phyloP scores from a whole-genome alignment of 1,284 basidiomycete species.

The Leccinum pachyderme region DNA sequence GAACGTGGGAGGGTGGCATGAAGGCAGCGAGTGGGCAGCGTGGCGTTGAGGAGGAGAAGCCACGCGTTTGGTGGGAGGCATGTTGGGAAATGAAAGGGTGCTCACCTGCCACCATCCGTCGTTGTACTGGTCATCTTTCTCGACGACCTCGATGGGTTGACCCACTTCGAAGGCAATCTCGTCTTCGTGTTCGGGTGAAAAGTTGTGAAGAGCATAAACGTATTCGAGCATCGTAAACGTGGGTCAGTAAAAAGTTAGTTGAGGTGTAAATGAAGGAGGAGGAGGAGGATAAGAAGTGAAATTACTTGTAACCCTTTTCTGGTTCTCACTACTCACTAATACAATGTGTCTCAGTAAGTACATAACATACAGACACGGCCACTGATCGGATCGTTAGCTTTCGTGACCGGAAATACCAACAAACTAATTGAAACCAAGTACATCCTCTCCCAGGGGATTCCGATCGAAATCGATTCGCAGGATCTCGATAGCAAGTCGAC shows the following conservation, averaged over 20 bases:
- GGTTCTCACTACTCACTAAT: background rate
- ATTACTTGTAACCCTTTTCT: background rate
- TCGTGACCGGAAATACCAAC: slow-evolving; percentile 94
- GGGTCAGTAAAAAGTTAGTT: background rate
- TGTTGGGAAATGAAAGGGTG: slow-evolving; percentile 23
- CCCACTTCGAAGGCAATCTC: slow-evolving; percentile 88
- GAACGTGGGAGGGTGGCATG: slow-evolving; percentile 17
- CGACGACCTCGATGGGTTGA: slow-evolving; percentile 85
- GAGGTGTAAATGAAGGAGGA: background rate
- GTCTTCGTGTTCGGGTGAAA: slow-evolving; percentile 90
- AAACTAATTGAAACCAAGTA: slow-evolving; percentile 88
- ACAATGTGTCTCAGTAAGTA: slow-evolving; percentile 30
- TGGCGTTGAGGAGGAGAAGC: background rate
- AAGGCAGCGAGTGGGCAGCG: slow-evolving; percentile 4
- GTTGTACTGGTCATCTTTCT: slow-evolving; percentile 90
- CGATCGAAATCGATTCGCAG: slow-evolving; percentile 66
- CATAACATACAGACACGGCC: background rate
- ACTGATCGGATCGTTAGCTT: slow-evolving; percentile 49
- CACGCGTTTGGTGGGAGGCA: slow-evolving; percentile 11
- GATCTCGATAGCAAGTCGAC: slow-evolving; percentile 63
- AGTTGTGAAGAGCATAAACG: slow-evolving; percentile 85
- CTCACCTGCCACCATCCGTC: slow-evolving; percentile 99
- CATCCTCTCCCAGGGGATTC: slow-evolving; percentile 61
- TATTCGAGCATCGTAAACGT: slow-evolving; percentile 43
- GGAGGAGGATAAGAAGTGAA: background rate